These are phyloP conservation scores for Trypanosoma rangeli DNA, from an alignment of 208 protist genomes.

Conservation along the genomic window DNA sequence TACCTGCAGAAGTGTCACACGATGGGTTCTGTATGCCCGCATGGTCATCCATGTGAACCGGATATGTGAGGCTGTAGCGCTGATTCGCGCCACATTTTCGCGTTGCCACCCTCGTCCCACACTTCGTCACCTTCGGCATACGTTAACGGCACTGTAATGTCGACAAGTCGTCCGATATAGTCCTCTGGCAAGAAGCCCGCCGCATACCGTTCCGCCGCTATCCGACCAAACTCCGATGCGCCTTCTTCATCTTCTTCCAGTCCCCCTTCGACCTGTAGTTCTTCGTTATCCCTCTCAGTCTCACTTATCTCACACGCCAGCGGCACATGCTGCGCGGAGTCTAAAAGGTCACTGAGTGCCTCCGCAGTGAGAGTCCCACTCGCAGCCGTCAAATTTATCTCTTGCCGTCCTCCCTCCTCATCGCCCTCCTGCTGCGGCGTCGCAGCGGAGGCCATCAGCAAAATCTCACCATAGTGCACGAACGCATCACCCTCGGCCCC, in stretches of 20 bases:
- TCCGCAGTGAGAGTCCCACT: slow-evolving; percentile 32
- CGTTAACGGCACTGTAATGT: slow-evolving; percentile 52
- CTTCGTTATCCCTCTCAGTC: slow-evolving; percentile 15
- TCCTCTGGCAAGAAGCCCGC: slow-evolving; percentile 57
- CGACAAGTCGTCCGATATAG: slow-evolving; percentile 55
- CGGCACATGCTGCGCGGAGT: not conserved
- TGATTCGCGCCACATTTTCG: slow-evolving; percentile 29
- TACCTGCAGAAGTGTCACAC: slow-evolving; percentile 13
- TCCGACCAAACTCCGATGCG: not conserved
- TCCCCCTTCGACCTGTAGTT: slow-evolving; percentile 13
- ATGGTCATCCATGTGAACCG: slow-evolving; percentile 24
- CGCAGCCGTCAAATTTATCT: not conserved
- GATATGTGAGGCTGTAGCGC: slow-evolving; percentile 10
- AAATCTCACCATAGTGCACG: slow-evolving; percentile 80
- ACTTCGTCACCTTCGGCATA: slow-evolving; percentile 90
- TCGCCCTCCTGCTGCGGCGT: not conserved
- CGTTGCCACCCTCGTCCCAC: slow-evolving; percentile 84
- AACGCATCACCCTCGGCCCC: slow-evolving; percentile 72
- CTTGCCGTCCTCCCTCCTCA: slow-evolving; percentile 1
- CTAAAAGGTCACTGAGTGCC: slow-evolving; percentile 21
- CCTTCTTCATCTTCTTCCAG: slow-evolving; percentile 19
- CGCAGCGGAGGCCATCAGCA: slow-evolving; percentile 37
- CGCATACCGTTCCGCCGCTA: slow-evolving; percentile 46
- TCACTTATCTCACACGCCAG: slow-evolving; percentile 4
- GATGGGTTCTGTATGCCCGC: slow-evolving; percentile 37